Evolutionary conservation across 345 rosid species (phyloP).

Genomic region (Citrus australasica): DNA sequence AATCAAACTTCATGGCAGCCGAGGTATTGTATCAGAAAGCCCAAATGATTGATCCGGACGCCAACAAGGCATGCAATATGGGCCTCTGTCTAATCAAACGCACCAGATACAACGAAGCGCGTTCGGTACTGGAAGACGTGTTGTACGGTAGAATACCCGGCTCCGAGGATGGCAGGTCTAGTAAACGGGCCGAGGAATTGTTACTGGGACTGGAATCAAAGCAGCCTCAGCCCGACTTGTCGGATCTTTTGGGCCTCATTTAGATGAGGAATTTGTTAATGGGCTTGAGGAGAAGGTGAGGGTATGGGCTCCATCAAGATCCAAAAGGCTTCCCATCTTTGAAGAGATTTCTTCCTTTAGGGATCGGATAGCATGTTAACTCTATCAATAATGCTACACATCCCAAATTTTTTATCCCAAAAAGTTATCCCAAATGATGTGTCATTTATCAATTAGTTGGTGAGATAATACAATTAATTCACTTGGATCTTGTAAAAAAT

Average conservation of each 20-base stretch:
- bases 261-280: slow-evolving; percentile 54
- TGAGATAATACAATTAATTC: too few species aligned
- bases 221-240: slow-evolving; percentile 18
- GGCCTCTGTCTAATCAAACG: slow-evolving; percentile 72
- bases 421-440: too few species aligned
- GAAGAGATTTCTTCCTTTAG: slow-evolving; percentile 76
- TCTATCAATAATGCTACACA: too few species aligned
- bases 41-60: slow-evolving; percentile 79
- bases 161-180: slow-evolving; percentile 47
- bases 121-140: slow-evolving; percentile 35
- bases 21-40: slow-evolving; percentile 82
- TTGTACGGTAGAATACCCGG: slow-evolving; percentile 46
- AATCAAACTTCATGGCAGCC: slow-evolving; percentile 69
- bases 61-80: slow-evolving; percentile 83
- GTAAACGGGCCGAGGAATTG: slow-evolving; percentile 57
- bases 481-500: too few species aligned
- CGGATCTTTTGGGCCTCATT: slow-evolving; percentile 28
- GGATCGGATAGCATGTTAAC: slow-evolving; percentile 56
- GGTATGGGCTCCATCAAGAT: slow-evolving; percentile 50
- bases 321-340: slow-evolving; percentile 84
- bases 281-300: slow-evolving; percentile 47
- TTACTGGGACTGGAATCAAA: slow-evolving; percentile 36
- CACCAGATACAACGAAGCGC: slow-evolving; percentile 59
- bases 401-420: too few species aligned
- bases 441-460: too few species aligned